Evolutionary conservation across 768 basidiomycete genomes (phyloP), one percentile per base, ranked within the genome.

Genomic region (Candolleomyces efflorescens): DNA sequence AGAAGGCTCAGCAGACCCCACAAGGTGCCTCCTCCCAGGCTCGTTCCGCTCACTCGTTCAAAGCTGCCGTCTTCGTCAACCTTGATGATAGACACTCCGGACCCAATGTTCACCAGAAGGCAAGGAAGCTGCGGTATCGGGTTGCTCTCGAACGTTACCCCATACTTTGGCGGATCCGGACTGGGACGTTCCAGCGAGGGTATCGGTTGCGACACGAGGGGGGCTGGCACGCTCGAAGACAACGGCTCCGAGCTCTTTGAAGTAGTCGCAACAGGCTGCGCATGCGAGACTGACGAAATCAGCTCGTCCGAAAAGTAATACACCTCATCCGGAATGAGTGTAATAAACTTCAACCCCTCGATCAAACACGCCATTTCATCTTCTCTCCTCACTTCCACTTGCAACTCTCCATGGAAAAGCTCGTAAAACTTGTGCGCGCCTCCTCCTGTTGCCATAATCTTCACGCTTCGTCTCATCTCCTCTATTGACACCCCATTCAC

Each of bases 341-440:
- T 89, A 71, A 98, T 89, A 75, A 99, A 99, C 72, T 92, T 90
- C 68, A 99, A 79, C 26, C 97, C 97, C 65, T 93, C 89, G 63
- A 98, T 98, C 68, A 98, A 74, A 66, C 97, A 98, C 75, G 93
- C 96, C 97, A 99, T 98, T 81, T 99, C 97, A 70, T 98, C 97
- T 73, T 98, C 96, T 56, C 89, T 74, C 60, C 78, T 76, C 44
- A 98, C 93, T 67, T 95, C 93, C 52, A 98, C 92, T 24, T 79
- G 84, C 13, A 98, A 76, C 61, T 83, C 83, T 20, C 76, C 76
- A 52, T 78, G 78, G 70, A 99, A 89, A 53, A 90, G 75, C 65
- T 91, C 89, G 71, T 95, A 87, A 75, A 95, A 98, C 67, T 84
- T 87, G 79, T 97, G 94, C 43, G 96, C 96, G 38, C 97, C 97